Evolutionary conservation across 2,329 filamentous ascomycete genomes (phyloP).

Genomic region (Clarireedia hainanense): DNA sequence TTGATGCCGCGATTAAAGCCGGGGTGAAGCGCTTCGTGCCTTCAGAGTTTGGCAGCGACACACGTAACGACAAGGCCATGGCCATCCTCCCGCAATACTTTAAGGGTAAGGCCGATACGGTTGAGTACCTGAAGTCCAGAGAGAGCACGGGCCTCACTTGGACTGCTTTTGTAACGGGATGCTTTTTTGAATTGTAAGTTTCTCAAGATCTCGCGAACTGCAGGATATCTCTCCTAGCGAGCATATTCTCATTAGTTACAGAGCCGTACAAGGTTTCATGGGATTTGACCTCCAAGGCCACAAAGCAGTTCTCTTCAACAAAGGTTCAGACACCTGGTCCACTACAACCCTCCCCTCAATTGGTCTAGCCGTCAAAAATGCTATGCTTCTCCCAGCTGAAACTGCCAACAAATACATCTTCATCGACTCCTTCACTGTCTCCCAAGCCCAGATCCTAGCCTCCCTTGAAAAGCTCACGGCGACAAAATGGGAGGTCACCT

Average conservation of each 20-base stretch:
- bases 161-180: slow-evolving; percentile 44
- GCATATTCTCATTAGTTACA: too few relatives aligned
- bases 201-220: slow-evolving; percentile 19
- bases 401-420: slow-evolving; percentile 3
- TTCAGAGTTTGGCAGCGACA: slow-evolving; percentile 42
- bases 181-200: slow-evolving; percentile 47
- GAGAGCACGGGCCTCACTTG: slow-evolving; percentile 38
- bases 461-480: not conserved
- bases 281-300: not conserved
- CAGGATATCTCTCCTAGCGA: too few relatives aligned
- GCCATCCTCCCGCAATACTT: slow-evolving; percentile 13
- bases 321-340: not conserved
- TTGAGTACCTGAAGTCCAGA: slow-evolving; percentile 13
- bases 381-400: not conserved
- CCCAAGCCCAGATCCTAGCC: not conserved
- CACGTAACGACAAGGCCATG: slow-evolving; percentile 10
- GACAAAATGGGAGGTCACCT: not conserved
- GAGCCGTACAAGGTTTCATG: not conserved
- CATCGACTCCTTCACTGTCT: slow-evolving; percentile 1
- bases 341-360: not conserved
- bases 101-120: slow-evolving; percentile 7
- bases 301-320: not conserved
- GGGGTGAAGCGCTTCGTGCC: slow-evolving; percentile 53
- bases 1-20: slow-evolving; percentile 49
- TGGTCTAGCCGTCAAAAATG: not conserved